Evolutionary conservation across 345 rosid genomes (phyloP).

Genomic region (Bruguiera parviflora): DNA sequence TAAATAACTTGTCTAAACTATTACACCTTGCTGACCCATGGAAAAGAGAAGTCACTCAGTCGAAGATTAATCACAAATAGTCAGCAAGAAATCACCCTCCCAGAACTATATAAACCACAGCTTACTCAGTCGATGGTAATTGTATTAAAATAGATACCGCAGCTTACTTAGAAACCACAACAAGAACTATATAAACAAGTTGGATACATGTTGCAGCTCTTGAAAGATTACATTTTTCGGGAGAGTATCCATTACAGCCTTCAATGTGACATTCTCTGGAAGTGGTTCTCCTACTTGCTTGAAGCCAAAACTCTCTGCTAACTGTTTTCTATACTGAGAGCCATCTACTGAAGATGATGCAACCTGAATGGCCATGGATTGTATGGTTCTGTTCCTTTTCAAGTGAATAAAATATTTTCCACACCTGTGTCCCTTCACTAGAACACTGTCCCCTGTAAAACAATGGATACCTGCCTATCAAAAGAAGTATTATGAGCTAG

Average conservation of each 20-base stretch:
- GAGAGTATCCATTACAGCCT: constrained; percentile 71
- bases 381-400: constrained; percentile 38
- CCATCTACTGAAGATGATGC: constrained; percentile 52
- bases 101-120: too few relatives aligned
- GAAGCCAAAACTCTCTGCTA: constrained; percentile 81
- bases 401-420: constrained; percentile 26
- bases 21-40: too few relatives aligned
- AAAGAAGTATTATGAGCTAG: constrained; percentile 11
- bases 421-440: constrained; percentile 35
- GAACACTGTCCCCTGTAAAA: constrained; percentile 42
- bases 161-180: background rate
- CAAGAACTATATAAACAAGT: background rate
- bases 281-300: constrained; percentile 81
- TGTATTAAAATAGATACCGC: too few relatives aligned
- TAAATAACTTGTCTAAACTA: too few relatives aligned
- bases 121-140: too few relatives aligned
- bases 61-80: too few relatives aligned
- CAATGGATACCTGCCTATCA: constrained; percentile 48
- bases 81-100: too few relatives aligned
- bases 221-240: constrained; percentile 57
- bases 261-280: constrained; percentile 70
- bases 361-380: constrained; percentile 65
- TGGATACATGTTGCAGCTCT: background rate
- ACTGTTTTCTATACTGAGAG: constrained; percentile 55
- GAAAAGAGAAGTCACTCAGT: too few relatives aligned